phyloP scores from a whole-genome alignment of 805 yeast genomes.

The Suhomyces kilbournensis region DNA sequence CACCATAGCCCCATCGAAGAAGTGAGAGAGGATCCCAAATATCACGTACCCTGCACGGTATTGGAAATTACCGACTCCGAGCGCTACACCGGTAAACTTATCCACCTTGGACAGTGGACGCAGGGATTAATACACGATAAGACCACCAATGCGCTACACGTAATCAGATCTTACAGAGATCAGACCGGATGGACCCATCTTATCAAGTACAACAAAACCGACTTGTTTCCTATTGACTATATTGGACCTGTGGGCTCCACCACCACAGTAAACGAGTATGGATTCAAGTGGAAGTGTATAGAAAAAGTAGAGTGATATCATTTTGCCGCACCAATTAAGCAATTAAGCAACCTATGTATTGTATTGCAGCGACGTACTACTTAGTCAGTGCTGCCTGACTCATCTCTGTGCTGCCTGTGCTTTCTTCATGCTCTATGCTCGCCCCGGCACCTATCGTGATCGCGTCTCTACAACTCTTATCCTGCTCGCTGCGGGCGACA shows the following conservation, averaged over 20 bases:
- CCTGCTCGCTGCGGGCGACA: constrained; percentile 1
- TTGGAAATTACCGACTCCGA: constrained; percentile 20
- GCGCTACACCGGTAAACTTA: constrained; percentile 41
- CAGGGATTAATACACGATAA: constrained; percentile 45
- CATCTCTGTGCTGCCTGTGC: neutral
- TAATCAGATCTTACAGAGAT: constrained; percentile 21
- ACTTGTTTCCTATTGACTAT: constrained; percentile 23
- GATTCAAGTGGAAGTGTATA: neutral
- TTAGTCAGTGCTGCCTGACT: neutral
- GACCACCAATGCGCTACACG: constrained; percentile 15
- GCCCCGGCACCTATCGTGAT: neutral
- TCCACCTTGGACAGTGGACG: constrained; percentile 49
- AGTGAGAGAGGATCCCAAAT: constrained; percentile 19
- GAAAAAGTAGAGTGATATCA: neutral
- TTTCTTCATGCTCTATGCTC: neutral
- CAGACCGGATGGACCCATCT: constrained; percentile 20
- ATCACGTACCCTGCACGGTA: constrained; percentile 11
- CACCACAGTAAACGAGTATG: neutral
- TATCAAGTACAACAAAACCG: constrained; percentile 25
- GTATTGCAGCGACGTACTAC: neutral
- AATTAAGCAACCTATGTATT: neutral
- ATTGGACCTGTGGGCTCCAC: constrained; percentile 7
- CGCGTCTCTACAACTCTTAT: neutral
- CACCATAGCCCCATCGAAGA: constrained; percentile 24
- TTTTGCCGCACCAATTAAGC: neutral